phyloP scores from a whole-genome alignment of 768 basidiomycete species.

The Trametes cingulata region DNA sequence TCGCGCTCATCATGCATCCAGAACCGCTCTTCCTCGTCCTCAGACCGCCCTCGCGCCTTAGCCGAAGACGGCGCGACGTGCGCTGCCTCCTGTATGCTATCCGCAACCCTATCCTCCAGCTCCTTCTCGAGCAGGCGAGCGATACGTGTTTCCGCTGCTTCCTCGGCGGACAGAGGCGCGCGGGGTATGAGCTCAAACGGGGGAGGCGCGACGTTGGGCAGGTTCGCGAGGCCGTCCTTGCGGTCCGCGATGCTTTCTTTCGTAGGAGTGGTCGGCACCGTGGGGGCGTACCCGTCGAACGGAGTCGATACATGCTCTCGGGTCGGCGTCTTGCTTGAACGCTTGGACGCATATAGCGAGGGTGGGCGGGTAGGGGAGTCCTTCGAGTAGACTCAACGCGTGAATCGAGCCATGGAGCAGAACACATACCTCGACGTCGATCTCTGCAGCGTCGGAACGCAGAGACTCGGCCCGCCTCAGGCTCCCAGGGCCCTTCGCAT shows the following conservation, averaged over 20 bases:
- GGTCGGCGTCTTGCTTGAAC: too few relatives aligned
- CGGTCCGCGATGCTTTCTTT: neutral
- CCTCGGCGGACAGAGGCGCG: slow-evolving; percentile 39
- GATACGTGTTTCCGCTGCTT: slow-evolving; percentile 47
- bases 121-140: slow-evolving; percentile 45
- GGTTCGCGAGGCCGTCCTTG: slow-evolving; percentile 8
- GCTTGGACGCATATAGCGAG: too few relatives aligned
- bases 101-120: slow-evolving; percentile 35
- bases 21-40: slow-evolving; percentile 21
- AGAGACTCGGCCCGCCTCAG: slow-evolving; percentile 43
- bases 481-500: slow-evolving; percentile 40
- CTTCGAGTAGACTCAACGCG: too few relatives aligned
- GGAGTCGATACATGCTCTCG: neutral
- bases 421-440: too few relatives aligned
- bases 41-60: neutral
- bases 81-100: slow-evolving; percentile 31
- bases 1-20: slow-evolving; percentile 20
- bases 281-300: slow-evolving; percentile 13
- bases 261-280: slow-evolving; percentile 21
- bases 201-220: slow-evolving; percentile 61
- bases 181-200: slow-evolving; percentile 34
- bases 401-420: too few relatives aligned
- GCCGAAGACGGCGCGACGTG: neutral
- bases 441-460: slow-evolving; percentile 27
- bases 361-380: too few relatives aligned